Conservation (phyloP, 2,329 filamentous ascomycete species). For the Stylonectria norvegica region DNA sequence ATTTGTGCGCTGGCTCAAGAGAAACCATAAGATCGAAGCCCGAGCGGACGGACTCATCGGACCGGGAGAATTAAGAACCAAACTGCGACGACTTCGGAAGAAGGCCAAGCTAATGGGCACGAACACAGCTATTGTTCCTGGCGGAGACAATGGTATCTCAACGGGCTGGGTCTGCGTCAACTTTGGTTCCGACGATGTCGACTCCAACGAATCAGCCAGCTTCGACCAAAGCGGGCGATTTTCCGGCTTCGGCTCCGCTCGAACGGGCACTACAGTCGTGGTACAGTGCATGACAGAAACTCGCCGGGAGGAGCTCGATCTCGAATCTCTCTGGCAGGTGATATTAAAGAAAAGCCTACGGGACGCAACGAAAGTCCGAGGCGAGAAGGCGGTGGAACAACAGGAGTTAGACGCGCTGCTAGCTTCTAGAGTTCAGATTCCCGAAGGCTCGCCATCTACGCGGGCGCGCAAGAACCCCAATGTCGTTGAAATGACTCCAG, state of each 20-base stretch:
- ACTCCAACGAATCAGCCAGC: conserved; percentile 42
- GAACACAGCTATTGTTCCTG: conserved; percentile 60
- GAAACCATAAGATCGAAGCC: conserved; percentile 67
- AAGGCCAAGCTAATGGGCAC: conserved; percentile 77
- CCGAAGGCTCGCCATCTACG: conserved; percentile 28
- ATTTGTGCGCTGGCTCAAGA: conserved; percentile 81
- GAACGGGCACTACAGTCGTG: conserved; percentile 50
- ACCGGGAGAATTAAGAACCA: conserved; percentile 85
- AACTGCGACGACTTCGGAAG: conserved; percentile 74
- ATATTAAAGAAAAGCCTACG: conserved; percentile 36
- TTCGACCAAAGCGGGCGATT: conserved; percentile 54
- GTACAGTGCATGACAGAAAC: conserved; percentile 57
- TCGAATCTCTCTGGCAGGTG: conserved; percentile 52
- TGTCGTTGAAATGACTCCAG: too few relatives aligned
- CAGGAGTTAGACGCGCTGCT: conserved; percentile 31
- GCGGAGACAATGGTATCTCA: conserved; percentile 77
- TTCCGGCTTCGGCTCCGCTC: conserved; percentile 69
- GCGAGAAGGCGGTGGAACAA: conserved; percentile 20
- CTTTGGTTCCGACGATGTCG: conserved; percentile 65
- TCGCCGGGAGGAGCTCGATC: conserved; percentile 48
- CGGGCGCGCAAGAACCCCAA: conserved; percentile 33
- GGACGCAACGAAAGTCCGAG: conserved; percentile 29
- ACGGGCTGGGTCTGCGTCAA: conserved; percentile 98
- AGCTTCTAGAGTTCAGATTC: conserved; percentile 32
- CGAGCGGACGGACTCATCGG: conserved; percentile 86